phyloP scores from a whole-genome alignment of 495 filamentous ascomycete species.

The Lentithecium fluviatile region DNA sequence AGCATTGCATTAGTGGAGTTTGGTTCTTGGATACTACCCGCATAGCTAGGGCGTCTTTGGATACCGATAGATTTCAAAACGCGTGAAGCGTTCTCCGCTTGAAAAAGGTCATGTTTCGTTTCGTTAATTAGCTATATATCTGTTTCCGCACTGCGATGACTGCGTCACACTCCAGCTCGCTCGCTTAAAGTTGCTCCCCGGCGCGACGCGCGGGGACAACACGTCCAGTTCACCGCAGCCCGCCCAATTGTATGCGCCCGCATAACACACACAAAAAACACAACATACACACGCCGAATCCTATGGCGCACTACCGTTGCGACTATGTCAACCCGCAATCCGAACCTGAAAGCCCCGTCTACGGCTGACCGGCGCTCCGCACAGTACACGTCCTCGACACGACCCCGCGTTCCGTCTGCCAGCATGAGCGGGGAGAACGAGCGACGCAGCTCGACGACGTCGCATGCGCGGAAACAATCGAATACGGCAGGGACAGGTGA shows the following conservation, averaged over 20 bases:
- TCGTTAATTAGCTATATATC: too few species aligned
- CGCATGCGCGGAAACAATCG: conserved; percentile 30
- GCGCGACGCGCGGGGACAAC: conserved; percentile 9
- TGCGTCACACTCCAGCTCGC: too few species aligned
- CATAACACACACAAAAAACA: conserved; percentile 12
- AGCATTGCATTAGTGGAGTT: conserved; percentile 2
- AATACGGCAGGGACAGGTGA: conserved; percentile 19
- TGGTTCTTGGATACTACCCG: neutral
- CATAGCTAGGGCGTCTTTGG: neutral
- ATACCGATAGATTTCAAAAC: neutral
- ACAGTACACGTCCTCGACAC: conserved; percentile 11
- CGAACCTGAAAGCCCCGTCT: conserved; percentile 18
- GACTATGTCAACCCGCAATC: conserved; percentile 30
- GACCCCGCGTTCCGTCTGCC: conserved; percentile 35
- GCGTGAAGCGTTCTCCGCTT: too few species aligned
- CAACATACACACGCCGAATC: neutral
- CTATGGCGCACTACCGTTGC: conserved; percentile 24
- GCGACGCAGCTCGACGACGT: conserved; percentile 19
- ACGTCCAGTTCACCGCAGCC: conserved; percentile 2
- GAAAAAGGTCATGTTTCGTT: too few species aligned
- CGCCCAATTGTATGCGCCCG: neutral
- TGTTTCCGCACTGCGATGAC: too few species aligned
- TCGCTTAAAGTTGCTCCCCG: conserved; percentile 8
- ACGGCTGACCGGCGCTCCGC: conserved; percentile 27
- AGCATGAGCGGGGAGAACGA: conserved; percentile 26